phyloP scores from a whole-genome alignment of 2,329 filamentous ascomycete genomes.

The Canariomyces notabilis region DNA sequence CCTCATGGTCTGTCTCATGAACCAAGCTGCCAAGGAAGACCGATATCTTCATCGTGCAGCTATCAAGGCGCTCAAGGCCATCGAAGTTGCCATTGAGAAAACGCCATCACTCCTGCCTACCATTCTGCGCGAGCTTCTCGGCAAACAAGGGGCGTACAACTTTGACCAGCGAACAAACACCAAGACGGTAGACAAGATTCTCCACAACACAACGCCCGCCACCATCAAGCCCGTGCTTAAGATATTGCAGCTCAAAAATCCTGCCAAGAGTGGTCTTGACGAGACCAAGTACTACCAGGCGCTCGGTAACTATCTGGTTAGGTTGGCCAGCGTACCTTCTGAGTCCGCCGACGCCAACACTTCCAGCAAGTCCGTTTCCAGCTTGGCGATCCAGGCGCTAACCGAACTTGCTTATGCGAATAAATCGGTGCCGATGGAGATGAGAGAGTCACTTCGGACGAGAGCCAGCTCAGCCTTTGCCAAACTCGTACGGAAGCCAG shows the following conservation, averaged over 20 bases:
- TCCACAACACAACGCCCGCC: constrained; percentile 54
- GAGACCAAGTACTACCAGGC: constrained; percentile 42
- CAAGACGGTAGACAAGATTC: constrained; percentile 73
- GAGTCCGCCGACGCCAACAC: constrained; percentile 28
- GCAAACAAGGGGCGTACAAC: constrained; percentile 64
- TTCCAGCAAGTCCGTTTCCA: constrained; percentile 34
- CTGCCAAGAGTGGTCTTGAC: constrained; percentile 29
- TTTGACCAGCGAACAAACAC: constrained; percentile 84
- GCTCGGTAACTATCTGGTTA: constrained; percentile 52
- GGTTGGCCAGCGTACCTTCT: constrained; percentile 40
- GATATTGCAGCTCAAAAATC: constrained; percentile 40
- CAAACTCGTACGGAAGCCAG: constrained; percentile 49
- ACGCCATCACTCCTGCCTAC: constrained; percentile 55
- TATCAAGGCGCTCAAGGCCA: constrained; percentile 65
- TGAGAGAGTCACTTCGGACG: constrained; percentile 50
- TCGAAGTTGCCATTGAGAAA: constrained; percentile 60
- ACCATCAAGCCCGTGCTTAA: constrained; percentile 51
- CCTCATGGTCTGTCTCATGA: constrained; percentile 73
- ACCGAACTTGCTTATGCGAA: constrained; percentile 52
- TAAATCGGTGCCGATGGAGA: constrained; percentile 46
- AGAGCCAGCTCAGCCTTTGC: constrained; percentile 55
- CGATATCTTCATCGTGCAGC: constrained; percentile 77
- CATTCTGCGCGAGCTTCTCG: constrained; percentile 64
- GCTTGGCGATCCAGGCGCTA: constrained; percentile 46
- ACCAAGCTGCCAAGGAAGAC: constrained; percentile 73